A percentile compares a stretch with the other conserved stretches of the same genome.
These are phyloP conservation scores for Elsinoe necatrix DNA, from an alignment of 2,329 filamentous ascomycete species.

Conservation along the genomic window DNA sequence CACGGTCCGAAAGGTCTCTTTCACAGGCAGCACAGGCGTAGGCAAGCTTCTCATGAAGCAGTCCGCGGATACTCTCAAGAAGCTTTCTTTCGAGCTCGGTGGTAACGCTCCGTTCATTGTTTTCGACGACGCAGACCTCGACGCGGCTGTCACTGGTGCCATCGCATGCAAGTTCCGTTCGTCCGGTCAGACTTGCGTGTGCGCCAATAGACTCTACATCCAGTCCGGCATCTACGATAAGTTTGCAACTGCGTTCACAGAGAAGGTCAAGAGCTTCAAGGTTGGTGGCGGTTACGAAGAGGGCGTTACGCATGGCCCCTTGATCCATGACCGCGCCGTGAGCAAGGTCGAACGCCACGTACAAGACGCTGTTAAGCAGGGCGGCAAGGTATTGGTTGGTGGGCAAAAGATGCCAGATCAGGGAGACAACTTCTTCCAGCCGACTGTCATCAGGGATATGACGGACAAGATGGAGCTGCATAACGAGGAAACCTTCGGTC, in stretches of 20 bases:
- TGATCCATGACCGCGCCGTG: slow-evolving; percentile 78
- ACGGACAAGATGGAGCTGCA: slow-evolving; percentile 76
- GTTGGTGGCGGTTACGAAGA: slow-evolving; percentile 66
- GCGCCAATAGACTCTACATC: slow-evolving; percentile 68
- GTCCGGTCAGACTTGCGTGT: slow-evolving; percentile 90
- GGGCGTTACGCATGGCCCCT: slow-evolving; percentile 66
- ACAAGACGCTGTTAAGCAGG: slow-evolving; percentile 67
- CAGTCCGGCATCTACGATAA: slow-evolving; percentile 69
- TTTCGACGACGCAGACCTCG: slow-evolving; percentile 85
- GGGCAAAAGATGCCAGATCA: slow-evolving; percentile 66
- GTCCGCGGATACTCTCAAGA: slow-evolving; percentile 73
- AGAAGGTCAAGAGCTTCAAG: slow-evolving; percentile 64
- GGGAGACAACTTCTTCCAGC: slow-evolving; percentile 79
- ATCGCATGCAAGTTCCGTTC: slow-evolving; percentile 86
- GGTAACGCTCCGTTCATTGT: slow-evolving; percentile 96
- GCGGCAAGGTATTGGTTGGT: slow-evolving; percentile 64
- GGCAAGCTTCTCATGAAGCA: slow-evolving; percentile 82
- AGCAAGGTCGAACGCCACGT: slow-evolving; percentile 74
- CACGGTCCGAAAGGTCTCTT: slow-evolving; percentile 79
- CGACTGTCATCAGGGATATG: slow-evolving; percentile 83
- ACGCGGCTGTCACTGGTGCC: slow-evolving; percentile 72
- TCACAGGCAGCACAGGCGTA: slow-evolving; percentile 67
- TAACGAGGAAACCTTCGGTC: slow-evolving; percentile 88
- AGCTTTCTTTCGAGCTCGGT: slow-evolving; percentile 80
- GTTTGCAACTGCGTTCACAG: slow-evolving; percentile 60